phyloP scores from a whole-genome alignment of 1,284 basidiomycete genomes.

The Malassezia cuniculi region DNA sequence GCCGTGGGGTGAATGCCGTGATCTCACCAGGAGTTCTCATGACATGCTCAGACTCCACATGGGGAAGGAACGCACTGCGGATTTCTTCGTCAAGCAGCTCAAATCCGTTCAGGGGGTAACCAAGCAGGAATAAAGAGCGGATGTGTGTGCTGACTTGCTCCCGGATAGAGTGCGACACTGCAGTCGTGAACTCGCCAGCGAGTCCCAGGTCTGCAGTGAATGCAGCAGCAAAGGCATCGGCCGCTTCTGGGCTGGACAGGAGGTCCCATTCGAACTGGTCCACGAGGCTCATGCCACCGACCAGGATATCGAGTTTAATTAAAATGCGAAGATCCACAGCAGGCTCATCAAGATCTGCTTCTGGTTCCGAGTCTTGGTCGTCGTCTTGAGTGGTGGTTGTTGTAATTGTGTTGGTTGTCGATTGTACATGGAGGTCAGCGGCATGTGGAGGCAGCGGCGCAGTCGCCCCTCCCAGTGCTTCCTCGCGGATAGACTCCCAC shows the following conservation, averaged over 20 bases:
- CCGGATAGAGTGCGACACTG: slow-evolving; percentile 85
- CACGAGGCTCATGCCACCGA: slow-evolving; percentile 80
- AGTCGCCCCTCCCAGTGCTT: slow-evolving; percentile 19
- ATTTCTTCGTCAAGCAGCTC: slow-evolving; percentile 80
- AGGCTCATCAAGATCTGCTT: slow-evolving; percentile 17
- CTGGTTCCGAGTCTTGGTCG: slow-evolving; percentile 46
- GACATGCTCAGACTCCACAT: slow-evolving; percentile 47
- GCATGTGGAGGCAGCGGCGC: too few relatives aligned
- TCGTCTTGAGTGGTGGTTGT: slow-evolving; percentile 48
- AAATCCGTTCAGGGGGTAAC: slow-evolving; percentile 69
- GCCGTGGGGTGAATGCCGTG: slow-evolving; percentile 64
- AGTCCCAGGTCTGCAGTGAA: slow-evolving; percentile 81
- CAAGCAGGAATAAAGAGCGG: slow-evolving; percentile 80
- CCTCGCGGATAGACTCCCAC: neutral
- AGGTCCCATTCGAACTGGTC: slow-evolving; percentile 99
- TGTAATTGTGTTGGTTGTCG: slow-evolving; percentile 36
- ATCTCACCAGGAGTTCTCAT: slow-evolving; percentile 56
- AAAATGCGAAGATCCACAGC: slow-evolving; percentile 83
- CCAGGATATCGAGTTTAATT: slow-evolving; percentile 91
- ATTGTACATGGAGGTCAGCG: too few relatives aligned
- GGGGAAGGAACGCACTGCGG: slow-evolving; percentile 72
- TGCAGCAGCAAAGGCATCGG: slow-evolving; percentile 80
- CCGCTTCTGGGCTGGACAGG: slow-evolving; percentile 61
- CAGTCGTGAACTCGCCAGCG: slow-evolving; percentile 73
- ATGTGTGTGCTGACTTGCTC: slow-evolving; percentile 87